These are phyloP conservation scores for Fusarium camptoceras DNA, from an alignment of 2,329 filamentous ascomycete genomes.

Conservation along the genomic window DNA sequence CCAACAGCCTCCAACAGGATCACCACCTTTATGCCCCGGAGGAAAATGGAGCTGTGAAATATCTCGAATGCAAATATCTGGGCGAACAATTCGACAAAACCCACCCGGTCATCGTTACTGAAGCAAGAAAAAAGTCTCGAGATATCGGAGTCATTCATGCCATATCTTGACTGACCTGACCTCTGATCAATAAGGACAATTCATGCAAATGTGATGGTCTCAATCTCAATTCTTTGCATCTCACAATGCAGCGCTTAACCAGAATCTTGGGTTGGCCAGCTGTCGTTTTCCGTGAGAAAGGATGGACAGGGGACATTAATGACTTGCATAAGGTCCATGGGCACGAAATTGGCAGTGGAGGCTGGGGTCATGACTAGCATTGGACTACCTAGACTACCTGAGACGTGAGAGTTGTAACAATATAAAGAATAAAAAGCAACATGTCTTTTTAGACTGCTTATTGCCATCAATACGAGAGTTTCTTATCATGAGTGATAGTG, in stretches of 20 bases:
- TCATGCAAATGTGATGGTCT: background rate
- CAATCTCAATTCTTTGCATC: background rate
- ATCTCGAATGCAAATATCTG: background rate
- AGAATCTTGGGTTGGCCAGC: background rate
- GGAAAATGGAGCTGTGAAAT: background rate
- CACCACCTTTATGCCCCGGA: background rate
- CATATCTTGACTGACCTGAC: background rate
- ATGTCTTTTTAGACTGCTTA: background rate
- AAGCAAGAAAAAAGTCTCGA: background rate
- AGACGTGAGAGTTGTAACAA: background rate
- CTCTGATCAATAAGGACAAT: background rate
- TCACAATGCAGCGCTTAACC: background rate
- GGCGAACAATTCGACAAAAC: background rate
- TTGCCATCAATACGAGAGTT: background rate
- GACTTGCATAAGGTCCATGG: slow-evolving; percentile 5
- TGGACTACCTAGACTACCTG: background rate
- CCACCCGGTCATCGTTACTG: background rate
- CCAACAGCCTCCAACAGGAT: too few relatives aligned
- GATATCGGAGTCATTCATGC: too few relatives aligned
- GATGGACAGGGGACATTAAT: slow-evolving; percentile 3
- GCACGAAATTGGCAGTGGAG: background rate
- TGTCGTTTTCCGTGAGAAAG: background rate
- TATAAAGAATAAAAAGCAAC: background rate
- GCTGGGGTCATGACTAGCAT: slow-evolving; percentile 2
- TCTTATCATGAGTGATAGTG: background rate